Base-by-base conservation (phyloP, 345 rosid genomes). In the Arabis alpina region DNA sequence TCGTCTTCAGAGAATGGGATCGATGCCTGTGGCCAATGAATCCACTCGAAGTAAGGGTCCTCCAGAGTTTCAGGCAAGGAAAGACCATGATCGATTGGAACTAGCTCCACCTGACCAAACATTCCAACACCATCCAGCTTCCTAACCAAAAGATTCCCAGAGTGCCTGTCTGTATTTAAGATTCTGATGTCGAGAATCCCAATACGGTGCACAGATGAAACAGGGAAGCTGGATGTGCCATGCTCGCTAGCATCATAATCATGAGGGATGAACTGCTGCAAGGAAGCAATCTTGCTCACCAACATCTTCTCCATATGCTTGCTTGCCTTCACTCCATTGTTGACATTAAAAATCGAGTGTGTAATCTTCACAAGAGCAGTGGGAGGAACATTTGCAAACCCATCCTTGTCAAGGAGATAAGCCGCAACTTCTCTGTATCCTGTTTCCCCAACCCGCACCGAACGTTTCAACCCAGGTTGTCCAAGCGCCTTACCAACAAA, bases 11-110 rank as follows among this genome's bases (percentile, higher is more conserved):
- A 84, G 71, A 93, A 91, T 13, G 99, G 99, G 60, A 93, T 87
- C 4, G 99, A 93, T 15, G 97, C 96, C 60, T 93, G 99, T 5
- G 99, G 97, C 99, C 99, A 93, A 73, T 93, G 97, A 77, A 93
- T 89, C 99, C 99, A 91, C 85, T 93, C 99, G 3, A 93, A 89
- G 80, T 93, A 93, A 12, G 99, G 99, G 51, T 93, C 99, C 76
- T 93, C 99, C 63, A 93, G 74, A 37, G 90, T 84, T 80, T 93
- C 99, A 0, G 99, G 99, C 65, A 93, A 80, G 85, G 96, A 85
- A 61, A 93, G 88, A 30, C 97, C 99, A 47, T 93, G 99, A 77
- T 93, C 99, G 41, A 93, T 91, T 9, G 99, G 99, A 84, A 85
- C 80, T 41, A 93, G 80, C 64, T 93, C 96, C 64, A 84, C 95